phyloP scores from a whole-genome alignment of 2,329 filamentous ascomycete genomes.

The Rugonectria rugulosa region DNA sequence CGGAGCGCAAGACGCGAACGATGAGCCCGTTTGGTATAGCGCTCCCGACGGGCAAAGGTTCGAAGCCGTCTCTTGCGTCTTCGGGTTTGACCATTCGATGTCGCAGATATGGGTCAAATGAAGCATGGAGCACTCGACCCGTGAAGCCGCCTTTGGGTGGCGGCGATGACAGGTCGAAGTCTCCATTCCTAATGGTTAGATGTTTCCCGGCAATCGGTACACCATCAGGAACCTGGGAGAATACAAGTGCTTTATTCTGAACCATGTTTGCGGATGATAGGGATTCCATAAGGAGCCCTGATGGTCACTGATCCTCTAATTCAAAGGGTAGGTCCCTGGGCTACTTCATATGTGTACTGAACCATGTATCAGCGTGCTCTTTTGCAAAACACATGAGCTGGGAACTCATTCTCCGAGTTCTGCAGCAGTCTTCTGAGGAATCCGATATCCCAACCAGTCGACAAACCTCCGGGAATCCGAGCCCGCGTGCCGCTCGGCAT shows the following conservation, averaged over 20 bases:
- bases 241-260: constrained; percentile 74
- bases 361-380: too few relatives aligned
- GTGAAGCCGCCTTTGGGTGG: constrained; percentile 61
- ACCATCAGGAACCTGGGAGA: constrained; percentile 67
- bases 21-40: constrained; percentile 68
- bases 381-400: too few relatives aligned
- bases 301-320: too few relatives aligned
- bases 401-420: too few relatives aligned
- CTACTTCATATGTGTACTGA: too few relatives aligned
- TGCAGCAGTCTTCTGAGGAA: too few relatives aligned
- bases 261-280: too few relatives aligned
- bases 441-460: too few relatives aligned
- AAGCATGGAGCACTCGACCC: constrained; percentile 71
- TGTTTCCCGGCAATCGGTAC: constrained; percentile 72
- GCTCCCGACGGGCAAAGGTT: constrained; percentile 53
- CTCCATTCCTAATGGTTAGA: constrained; percentile 65
- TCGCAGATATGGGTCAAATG: constrained; percentile 78
- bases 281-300: too few relatives aligned
- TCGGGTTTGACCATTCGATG: constrained; percentile 71
- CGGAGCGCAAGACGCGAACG: constrained; percentile 71
- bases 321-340: too few relatives aligned
- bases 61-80: constrained; percentile 69
- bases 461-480: too few relatives aligned
- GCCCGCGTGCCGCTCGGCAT: too few relatives aligned
- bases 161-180: constrained; percentile 65